Evolutionary conservation across 2,329 filamentous ascomycete species (phyloP), one percentile per base, ranked within the genome.

Genomic region (Karstenula rhodostoma): DNA sequence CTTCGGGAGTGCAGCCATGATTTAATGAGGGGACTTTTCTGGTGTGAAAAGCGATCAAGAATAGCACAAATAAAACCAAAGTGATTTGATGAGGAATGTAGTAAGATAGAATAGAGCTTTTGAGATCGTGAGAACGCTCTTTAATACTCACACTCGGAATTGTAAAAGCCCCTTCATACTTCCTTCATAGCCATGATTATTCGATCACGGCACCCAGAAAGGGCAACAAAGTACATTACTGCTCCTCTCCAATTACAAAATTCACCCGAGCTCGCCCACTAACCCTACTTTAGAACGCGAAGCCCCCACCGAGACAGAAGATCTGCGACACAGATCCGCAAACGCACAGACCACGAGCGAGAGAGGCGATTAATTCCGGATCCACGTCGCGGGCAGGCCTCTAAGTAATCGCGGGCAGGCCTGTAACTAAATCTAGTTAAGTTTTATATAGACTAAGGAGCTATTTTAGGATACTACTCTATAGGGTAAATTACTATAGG

Each of bases 131-230:
- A n/a, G 17, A 3, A n/a, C 5, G 13, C 17, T 23, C 23, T 25
- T 55, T 47, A 35, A 55, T 55, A 55, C 29, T 44, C n/a, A 7
- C 12, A 1, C 17, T 15, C 15, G 15, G 8, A 9, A 1, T 2
- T 22, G 10, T n/a, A 4, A 19, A 22, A 27, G 12, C 9, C n/a
- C 9, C 46, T 15, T 44, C 9, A 43, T 32, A 55, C 44, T 13
- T 29, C 42, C 27, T 4, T 25, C 23, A 25, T 17, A 17, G 37
- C 35, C 46, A 44, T n/a, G 64, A 67, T 67, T 63, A 65, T 60
- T 54, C 54, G 52, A 67, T 67, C 64, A 58, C 19, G 17, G 57
- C 52, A 59, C 8, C 57, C 50, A 8, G 5, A 57, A 49, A 1
- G 6, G 56, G 52, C 22, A 55, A 23, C 1, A 19, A 13, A 25